Evolutionary conservation across 2,329 filamentous ascomycete species (phyloP).

Genomic region (Shiraia bambusicola): DNA sequence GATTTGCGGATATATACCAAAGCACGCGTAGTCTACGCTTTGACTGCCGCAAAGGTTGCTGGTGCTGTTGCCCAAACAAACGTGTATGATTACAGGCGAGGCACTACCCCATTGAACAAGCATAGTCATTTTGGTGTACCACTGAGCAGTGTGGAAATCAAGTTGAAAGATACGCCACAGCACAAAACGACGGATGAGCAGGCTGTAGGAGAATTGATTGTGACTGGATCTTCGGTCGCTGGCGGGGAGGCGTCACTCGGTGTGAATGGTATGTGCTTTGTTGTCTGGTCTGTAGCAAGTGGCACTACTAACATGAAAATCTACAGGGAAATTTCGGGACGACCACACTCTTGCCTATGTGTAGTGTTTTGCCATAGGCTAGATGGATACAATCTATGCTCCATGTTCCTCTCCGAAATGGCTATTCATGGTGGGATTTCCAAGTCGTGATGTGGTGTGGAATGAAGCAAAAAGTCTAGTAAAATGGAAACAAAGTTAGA

Average conservation of each 20-base stretch:
- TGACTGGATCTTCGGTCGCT: conserved; percentile 71
- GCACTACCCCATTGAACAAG: conserved; percentile 42
- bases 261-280: conserved; percentile 45
- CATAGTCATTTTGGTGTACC: conserved; percentile 78
- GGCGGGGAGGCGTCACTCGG: conserved; percentile 66
- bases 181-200: conserved; percentile 64
- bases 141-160: conserved; percentile 75
- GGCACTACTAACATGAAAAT: conserved; percentile 11
- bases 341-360: conserved; percentile 70
- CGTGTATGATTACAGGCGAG: conserved; percentile 78
- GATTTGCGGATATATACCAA: conserved; percentile 81
- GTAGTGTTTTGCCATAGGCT: too few species aligned
- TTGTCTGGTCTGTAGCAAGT: not conserved
- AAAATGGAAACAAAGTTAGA: too few species aligned
- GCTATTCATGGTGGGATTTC: too few species aligned
- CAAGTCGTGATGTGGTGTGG: too few species aligned
- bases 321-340: conserved; percentile 62
- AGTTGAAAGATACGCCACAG: conserved; percentile 63
- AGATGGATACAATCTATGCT: too few species aligned
- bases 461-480: too few species aligned
- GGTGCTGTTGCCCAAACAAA: conserved; percentile 87
- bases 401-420: too few species aligned
- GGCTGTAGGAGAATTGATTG: conserved; percentile 61
- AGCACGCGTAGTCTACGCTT: conserved; percentile 79
- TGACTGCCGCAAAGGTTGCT: conserved; percentile 80